Evolutionary conservation across 805 yeast species (phyloP), one percentile per base, ranked within the genome.

Genomic region (Clavispora carvajalis): DNA sequence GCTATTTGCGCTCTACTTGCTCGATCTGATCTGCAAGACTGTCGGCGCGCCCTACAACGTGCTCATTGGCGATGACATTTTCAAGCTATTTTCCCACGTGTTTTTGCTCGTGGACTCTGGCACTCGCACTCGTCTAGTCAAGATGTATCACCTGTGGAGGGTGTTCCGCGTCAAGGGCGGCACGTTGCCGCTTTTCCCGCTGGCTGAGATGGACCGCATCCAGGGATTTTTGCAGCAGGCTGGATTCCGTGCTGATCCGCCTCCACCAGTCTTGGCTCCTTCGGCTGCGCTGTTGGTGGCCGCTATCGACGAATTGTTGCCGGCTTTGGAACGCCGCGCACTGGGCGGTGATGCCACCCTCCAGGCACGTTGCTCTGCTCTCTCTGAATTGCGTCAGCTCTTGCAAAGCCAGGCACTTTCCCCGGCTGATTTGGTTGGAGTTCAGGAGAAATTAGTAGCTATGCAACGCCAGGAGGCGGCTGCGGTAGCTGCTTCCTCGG

Each of bases 1-100:
- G 62, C 71, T 93, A 36, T 93, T 77, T 52, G 80, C 93, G 4
- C 71, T 93, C 45, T 93, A 91, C 57, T 71, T 91, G 34, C 63
- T 93, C 41, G 98, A 93, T 60, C 89, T 97, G 13, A 85, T 93
- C 36, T 85, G 91, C 64, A 93, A 93, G 61, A 86, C 82, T 54
- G 82, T 87, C 23, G 96, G 97, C 7, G 75, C 81, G 45, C 97
- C 98, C 1, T 93, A 91, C 59, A 85, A 88, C n/a, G 71, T 80
- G 6, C 60, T 85, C 38, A 79, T 93, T 58, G 82, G 90, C 38
- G 71, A 78, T 48, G 80, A 81, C 47, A 65, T 89, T 35, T 83
- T 76, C 63, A 76, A 74, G 49, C 67, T 85, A 3, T 91, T 84
- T 62, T 80, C 85, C 19, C 80, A 78, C 46, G 82, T 89, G 2